phyloP scores from a whole-genome alignment of 179 eudicot genomes.

The Corrigiola litoralis region DNA sequence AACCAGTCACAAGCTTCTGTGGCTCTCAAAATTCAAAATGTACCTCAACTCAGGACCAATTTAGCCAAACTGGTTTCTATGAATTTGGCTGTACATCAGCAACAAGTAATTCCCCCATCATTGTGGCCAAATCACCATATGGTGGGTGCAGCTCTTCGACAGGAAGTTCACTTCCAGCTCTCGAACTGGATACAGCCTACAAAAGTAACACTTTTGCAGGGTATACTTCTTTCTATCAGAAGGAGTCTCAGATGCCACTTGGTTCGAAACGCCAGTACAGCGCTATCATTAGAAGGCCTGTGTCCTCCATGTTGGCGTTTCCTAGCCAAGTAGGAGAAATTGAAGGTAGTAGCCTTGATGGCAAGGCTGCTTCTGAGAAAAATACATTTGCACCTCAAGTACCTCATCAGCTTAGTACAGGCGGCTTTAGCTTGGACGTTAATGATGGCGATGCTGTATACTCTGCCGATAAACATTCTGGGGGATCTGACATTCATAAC shows the following conservation, averaged over 20 bases:
- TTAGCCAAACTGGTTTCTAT: slow-evolving; percentile 31
- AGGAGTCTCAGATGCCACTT: slow-evolving; percentile 26
- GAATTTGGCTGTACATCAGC: slow-evolving; percentile 28
- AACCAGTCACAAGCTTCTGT: slow-evolving; percentile 26
- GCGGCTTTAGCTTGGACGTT: slow-evolving; percentile 23
- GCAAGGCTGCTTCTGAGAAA: slow-evolving; percentile 23
- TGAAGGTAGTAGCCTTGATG: slow-evolving; percentile 12
- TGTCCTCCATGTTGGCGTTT: slow-evolving; percentile 20
- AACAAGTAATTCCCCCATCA: slow-evolving; percentile 33
- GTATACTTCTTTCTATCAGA: slow-evolving; percentile 19
- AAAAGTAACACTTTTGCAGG: slow-evolving; percentile 20
- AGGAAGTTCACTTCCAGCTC: slow-evolving; percentile 23
- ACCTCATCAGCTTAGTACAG: slow-evolving; percentile 26
- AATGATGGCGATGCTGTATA: slow-evolving; percentile 32
- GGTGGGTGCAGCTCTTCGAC: slow-evolving; percentile 16
- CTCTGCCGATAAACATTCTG: slow-evolving; percentile 42
- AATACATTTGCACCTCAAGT: slow-evolving; percentile 27
- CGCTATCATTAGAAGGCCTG: slow-evolving; percentile 24
- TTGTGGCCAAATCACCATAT: slow-evolving; percentile 37
- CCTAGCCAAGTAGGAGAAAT: slow-evolving; percentile 29
- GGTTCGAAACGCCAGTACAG: slow-evolving; percentile 21
- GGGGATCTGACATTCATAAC: slow-evolving; percentile 44
- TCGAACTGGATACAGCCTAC: slow-evolving; percentile 10
- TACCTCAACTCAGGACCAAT: slow-evolving; percentile 28
- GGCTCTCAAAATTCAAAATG: slow-evolving; percentile 25